Conservation (phyloP, 352 stramenopile genomes). For the Phytopythium litorale region DNA sequence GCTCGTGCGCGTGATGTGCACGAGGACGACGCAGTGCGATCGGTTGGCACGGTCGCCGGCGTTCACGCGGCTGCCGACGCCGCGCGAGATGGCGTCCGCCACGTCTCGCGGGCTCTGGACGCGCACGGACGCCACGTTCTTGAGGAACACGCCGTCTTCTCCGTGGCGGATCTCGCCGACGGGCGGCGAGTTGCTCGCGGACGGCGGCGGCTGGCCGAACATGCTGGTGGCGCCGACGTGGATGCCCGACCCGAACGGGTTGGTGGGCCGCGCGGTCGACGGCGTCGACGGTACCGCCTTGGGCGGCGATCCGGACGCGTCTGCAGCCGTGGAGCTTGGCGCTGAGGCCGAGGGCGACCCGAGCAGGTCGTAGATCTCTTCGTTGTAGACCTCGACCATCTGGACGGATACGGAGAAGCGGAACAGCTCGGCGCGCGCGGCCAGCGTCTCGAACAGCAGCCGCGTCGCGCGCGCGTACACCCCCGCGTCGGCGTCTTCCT, state of each 20-base stretch:
- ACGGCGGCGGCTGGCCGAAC: conserved; percentile 11
- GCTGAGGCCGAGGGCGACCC: background rate
- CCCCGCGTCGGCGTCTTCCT: conserved; percentile 29
- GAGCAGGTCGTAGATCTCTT: conserved; percentile 81
- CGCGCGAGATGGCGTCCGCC: conserved; percentile 29
- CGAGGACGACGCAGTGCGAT: conserved; percentile 53
- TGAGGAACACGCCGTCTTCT: conserved; percentile 62
- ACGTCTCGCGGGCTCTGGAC: conserved; percentile 33
- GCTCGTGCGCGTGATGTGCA: conserved; percentile 53
- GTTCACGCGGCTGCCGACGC: conserved; percentile 21
- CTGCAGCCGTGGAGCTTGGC: background rate
- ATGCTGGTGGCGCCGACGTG: conserved; percentile 31
- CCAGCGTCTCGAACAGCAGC: conserved; percentile 33
- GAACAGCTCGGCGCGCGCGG: conserved; percentile 42
- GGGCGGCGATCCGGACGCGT: conserved; percentile 5
- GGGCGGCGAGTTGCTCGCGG: conserved; percentile 22
- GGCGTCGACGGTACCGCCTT: conserved; percentile 53
- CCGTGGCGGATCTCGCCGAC: conserved; percentile 69
- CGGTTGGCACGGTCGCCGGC: conserved; percentile 41
- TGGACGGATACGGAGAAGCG: conserved; percentile 48
- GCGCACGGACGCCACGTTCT: conserved; percentile 50
- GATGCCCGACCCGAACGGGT: conserved; percentile 32
- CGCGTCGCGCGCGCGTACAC: conserved; percentile 40
- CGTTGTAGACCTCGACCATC: conserved; percentile 87
- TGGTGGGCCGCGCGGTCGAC: conserved; percentile 41